These are phyloP conservation scores for Auxenochlorella pyrenoidosa DNA, from an alignment of 139 green algal genomes.

Conservation along the genomic window DNA sequence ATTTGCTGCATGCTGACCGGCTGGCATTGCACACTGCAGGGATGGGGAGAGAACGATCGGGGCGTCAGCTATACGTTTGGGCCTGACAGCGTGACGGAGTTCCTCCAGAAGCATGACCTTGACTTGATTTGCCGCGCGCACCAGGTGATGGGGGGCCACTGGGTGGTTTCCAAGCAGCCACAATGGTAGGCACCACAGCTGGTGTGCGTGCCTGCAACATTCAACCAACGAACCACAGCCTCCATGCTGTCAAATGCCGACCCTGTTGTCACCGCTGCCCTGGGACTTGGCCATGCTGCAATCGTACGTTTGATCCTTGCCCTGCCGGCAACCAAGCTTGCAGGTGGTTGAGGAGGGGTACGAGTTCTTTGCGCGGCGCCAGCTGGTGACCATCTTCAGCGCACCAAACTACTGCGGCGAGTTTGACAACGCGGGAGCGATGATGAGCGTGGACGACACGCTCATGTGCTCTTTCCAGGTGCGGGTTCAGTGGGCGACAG, in stretches of 20 bases:
- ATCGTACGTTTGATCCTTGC: neutral
- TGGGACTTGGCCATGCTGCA: neutral
- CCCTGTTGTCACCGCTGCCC: too few species aligned
- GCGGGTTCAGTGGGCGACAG: neutral
- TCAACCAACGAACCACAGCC: neutral
- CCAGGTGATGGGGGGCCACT: slow-evolving; percentile 67
- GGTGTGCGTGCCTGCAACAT: neutral
- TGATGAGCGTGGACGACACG: slow-evolving; percentile 99
- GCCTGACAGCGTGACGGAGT: slow-evolving; percentile 94
- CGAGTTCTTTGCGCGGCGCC: slow-evolving; percentile 99
- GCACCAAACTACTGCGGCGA: slow-evolving; percentile 99
- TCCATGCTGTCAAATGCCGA: too few species aligned
- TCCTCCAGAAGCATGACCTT: slow-evolving; percentile 96
- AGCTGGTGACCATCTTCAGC: slow-evolving; percentile 99
- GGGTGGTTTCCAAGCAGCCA: neutral
- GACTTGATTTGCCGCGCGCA: slow-evolving; percentile 98
- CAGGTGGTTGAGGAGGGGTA: slow-evolving; percentile 87
- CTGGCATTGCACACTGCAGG: slow-evolving; percentile 45
- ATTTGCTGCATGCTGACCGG: neutral
- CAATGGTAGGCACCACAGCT: neutral
- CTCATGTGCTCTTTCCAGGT: slow-evolving; percentile 99
- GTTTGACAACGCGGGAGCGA: slow-evolving; percentile 99
- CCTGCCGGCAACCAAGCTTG: neutral
- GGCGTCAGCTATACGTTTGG: slow-evolving; percentile 99
- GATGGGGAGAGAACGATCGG: slow-evolving; percentile 99